Conservation (phyloP, 345 rosid species). For the Hevea brasiliensis region DNA sequence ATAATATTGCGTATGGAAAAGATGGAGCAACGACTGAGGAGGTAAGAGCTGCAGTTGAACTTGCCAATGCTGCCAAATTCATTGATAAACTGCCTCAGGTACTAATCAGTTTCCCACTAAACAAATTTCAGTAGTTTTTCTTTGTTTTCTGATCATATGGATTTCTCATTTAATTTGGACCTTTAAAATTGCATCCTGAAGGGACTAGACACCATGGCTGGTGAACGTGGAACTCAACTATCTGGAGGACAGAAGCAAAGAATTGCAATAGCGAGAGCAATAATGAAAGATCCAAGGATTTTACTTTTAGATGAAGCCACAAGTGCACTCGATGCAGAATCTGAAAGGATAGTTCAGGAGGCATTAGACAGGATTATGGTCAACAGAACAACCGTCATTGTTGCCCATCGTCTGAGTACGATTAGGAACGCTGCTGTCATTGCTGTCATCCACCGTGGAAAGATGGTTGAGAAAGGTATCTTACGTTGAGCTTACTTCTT, state of each 20-base stretch:
- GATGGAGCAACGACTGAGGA: conserved; percentile 70
- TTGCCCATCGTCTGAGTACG: conserved; percentile 86
- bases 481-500: not conserved
- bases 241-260: conserved; percentile 95
- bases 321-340: conserved; percentile 87
- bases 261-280: conserved; percentile 86
- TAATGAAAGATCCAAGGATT: conserved; percentile 70
- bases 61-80: conserved; percentile 77
- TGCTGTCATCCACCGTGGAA: conserved; percentile 78
- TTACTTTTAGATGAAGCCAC: conserved; percentile 88
- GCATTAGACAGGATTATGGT: conserved; percentile 82
- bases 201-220: conserved; percentile 83
- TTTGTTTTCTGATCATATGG: not conserved
- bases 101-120: not conserved
- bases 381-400: conserved; percentile 68
- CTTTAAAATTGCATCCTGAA: conserved; percentile 4
- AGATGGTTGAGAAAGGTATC: conserved; percentile 80
- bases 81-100: conserved; percentile 77
- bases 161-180: not conserved
- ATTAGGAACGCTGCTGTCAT: conserved; percentile 67
- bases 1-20: conserved; percentile 75
- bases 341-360: conserved; percentile 81
- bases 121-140: not conserved
- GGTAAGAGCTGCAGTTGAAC: conserved; percentile 62
- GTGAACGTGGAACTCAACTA: conserved; percentile 81